Evolutionary conservation across 345 rosid species (phyloP).

Genomic region (Eucalyptus erythrocorys): DNA sequence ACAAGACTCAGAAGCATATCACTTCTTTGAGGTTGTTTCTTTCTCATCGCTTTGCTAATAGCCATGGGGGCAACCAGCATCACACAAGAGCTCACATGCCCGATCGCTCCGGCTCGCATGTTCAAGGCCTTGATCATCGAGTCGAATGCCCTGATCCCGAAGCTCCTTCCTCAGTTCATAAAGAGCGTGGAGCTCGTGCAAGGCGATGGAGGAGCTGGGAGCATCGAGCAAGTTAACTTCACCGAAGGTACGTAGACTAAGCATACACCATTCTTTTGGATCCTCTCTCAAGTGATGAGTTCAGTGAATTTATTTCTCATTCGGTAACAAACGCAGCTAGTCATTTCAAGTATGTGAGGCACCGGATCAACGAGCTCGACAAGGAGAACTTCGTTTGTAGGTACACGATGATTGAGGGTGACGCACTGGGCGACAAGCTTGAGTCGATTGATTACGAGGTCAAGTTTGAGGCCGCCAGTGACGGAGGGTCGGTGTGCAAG

Average conservation of each 20-base stretch:
- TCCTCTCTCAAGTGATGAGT: not conserved
- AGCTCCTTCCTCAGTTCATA: slow-evolving; percentile 10
- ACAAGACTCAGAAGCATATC: not conserved
- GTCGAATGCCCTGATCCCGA: slow-evolving; percentile 1
- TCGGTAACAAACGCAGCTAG: not conserved
- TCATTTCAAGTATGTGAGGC: slow-evolving; percentile 5
- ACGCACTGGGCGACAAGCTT: not conserved
- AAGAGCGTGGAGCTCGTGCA: not conserved
- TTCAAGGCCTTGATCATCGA: slow-evolving; percentile 19
- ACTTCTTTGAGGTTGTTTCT: not conserved
- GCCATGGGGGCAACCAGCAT: slow-evolving; percentile 6
- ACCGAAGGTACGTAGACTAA: slow-evolving; percentile 1
- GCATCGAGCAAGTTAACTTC: slow-evolving; percentile 13
- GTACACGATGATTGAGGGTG: slow-evolving; percentile 18
- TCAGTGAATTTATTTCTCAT: not conserved
- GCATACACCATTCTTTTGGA: not conserved
- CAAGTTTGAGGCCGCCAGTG: slow-evolving; percentile 6
- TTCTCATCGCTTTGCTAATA: not conserved
- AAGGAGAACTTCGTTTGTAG: not conserved
- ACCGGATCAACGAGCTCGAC: slow-evolving; percentile 1
- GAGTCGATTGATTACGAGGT: slow-evolving; percentile 16
- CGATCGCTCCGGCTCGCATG: slow-evolving; percentile 9
- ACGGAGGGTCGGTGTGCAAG: slow-evolving; percentile 9
- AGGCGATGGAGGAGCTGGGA: slow-evolving; percentile 24
- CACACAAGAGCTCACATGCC: slow-evolving; percentile 5